Percentiles rank a stretch among this genome's conserved stretches.
Evolutionary conservation across 2,329 filamentous ascomycete species (phyloP).

Genomic region (Fusarium keratoplasticum): DNA sequence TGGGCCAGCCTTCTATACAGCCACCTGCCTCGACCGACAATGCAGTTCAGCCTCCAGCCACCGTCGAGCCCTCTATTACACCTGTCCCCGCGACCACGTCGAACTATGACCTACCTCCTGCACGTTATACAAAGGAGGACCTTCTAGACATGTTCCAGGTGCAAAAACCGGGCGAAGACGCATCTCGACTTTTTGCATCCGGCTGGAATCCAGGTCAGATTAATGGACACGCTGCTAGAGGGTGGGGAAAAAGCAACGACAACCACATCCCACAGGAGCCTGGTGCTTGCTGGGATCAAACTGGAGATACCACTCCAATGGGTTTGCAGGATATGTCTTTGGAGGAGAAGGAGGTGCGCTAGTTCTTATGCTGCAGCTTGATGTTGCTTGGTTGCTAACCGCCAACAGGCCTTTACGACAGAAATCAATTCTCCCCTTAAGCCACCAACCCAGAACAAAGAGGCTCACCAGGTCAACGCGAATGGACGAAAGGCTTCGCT

Average conservation of each 20-base stretch:
- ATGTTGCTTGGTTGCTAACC: conserved; percentile 34
- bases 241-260: conserved; percentile 84
- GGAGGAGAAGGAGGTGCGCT: conserved; percentile 70
- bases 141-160: conserved; percentile 78
- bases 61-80: conserved; percentile 51
- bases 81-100: conserved; percentile 35
- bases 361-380: conserved; percentile 5
- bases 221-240: conserved; percentile 71
- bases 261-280: conserved; percentile 80
- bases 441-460: conserved; percentile 80
- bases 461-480: conserved; percentile 66
- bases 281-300: conserved; percentile 90
- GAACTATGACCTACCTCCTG: conserved; percentile 54
- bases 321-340: conserved; percentile 76
- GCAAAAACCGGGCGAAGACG: conserved; percentile 62
- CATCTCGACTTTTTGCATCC: conserved; percentile 75
- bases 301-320: conserved; percentile 77
- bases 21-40: conserved; percentile 51
- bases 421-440: conserved; percentile 97
- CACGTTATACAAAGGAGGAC: conserved; percentile 82
- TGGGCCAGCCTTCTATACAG: conserved; percentile 55
- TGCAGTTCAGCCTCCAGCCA: conserved; percentile 53
- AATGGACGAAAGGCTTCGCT: conserved; percentile 86
- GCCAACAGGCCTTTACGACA: conserved; percentile 75
- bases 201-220: conserved; percentile 83